These are phyloP conservation scores for Obelidium mucronatum DNA, from an alignment of 192 early-diverging fungal species.

Conservation along the genomic window DNA sequence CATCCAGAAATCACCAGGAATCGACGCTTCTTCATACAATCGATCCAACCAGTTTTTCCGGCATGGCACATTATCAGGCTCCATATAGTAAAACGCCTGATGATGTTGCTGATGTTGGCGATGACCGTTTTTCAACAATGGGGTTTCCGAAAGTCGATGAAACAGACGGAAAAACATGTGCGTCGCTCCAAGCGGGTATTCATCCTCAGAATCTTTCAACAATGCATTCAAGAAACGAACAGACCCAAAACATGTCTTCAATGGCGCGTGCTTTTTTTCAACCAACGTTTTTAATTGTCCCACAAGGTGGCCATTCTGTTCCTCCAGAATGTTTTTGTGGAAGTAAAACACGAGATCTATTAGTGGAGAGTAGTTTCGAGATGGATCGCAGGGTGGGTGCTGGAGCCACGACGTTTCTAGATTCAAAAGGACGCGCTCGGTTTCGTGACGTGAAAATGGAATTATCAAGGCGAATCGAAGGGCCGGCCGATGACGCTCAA, in stretches of 20 bases:
- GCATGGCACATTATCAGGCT: constrained; percentile 44
- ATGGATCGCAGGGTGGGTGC: constrained; percentile 30
- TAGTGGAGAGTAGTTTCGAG: not conserved
- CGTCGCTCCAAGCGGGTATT: constrained; percentile 35
- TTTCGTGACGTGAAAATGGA: constrained; percentile 32
- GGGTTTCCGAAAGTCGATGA: not conserved
- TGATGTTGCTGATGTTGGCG: not conserved
- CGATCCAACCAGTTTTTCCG: constrained; percentile 40
- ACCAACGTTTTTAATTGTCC: not conserved
- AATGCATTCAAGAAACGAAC: constrained; percentile 42
- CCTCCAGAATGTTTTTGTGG: constrained; percentile 30
- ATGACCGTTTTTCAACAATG: not conserved
- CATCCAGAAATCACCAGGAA: constrained; percentile 46
- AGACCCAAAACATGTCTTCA: constrained; percentile 30
- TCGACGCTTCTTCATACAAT: constrained; percentile 39
- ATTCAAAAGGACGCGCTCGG: constrained; percentile 16
- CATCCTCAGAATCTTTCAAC: constrained; percentile 34
- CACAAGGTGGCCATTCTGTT: not conserved
- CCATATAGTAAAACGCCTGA: constrained; percentile 48
- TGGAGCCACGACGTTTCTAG: constrained; percentile 33
- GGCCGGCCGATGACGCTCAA: constrained; percentile 16
- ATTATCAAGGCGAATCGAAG: constrained; percentile 39
- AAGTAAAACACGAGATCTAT: constrained; percentile 47
- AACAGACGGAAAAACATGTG: constrained; percentile 48
- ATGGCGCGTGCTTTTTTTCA: not conserved